These are phyloP conservation scores for Tricholoma saponaceum DNA, from an alignment of 768 basidiomycete species.

Conservation along the genomic window DNA sequence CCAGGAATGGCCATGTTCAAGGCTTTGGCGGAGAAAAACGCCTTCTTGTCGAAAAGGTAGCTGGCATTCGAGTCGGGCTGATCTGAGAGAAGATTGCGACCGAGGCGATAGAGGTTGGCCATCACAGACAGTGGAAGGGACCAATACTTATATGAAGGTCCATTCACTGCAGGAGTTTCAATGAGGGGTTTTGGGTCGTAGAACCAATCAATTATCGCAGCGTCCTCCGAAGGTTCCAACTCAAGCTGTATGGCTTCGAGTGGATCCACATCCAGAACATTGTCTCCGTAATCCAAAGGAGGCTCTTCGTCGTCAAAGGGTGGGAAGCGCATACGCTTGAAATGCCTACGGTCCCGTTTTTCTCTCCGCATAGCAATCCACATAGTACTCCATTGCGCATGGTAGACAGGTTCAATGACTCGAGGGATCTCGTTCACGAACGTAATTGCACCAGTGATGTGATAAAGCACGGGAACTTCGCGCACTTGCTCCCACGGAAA, in stretches of 20 bases:
- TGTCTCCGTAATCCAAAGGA: slow-evolving; percentile 98
- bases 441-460: slow-evolving; percentile 98
- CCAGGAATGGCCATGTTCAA: slow-evolving; percentile 97
- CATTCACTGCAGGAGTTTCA: slow-evolving; percentile 89
- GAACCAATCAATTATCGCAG: slow-evolving; percentile 94
- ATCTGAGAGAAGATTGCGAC: slow-evolving; percentile 90
- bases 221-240: slow-evolving; percentile 87
- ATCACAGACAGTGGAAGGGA: slow-evolving; percentile 89
- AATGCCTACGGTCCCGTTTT: slow-evolving; percentile 97
- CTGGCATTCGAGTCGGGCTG: slow-evolving; percentile 86
- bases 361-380: slow-evolving; percentile 99
- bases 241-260: slow-evolving; percentile 97
- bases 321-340: slow-evolving; percentile 99
- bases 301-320: slow-evolving; percentile 99
- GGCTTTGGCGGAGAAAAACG: slow-evolving; percentile 98
- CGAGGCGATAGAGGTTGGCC: slow-evolving; percentile 95
- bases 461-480: slow-evolving; percentile 97
- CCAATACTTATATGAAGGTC: slow-evolving; percentile 91
- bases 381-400: slow-evolving; percentile 99
- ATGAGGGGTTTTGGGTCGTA: slow-evolving; percentile 95
- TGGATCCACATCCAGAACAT: slow-evolving; percentile 96
- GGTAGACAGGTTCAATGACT: slow-evolving; percentile 95
- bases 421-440: slow-evolving; percentile 99
- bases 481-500: slow-evolving; percentile 99
- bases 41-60: slow-evolving; percentile 96